phyloP scores from a whole-genome alignment of 139 green algal genomes.

The Coccomyxa sp. region DNA sequence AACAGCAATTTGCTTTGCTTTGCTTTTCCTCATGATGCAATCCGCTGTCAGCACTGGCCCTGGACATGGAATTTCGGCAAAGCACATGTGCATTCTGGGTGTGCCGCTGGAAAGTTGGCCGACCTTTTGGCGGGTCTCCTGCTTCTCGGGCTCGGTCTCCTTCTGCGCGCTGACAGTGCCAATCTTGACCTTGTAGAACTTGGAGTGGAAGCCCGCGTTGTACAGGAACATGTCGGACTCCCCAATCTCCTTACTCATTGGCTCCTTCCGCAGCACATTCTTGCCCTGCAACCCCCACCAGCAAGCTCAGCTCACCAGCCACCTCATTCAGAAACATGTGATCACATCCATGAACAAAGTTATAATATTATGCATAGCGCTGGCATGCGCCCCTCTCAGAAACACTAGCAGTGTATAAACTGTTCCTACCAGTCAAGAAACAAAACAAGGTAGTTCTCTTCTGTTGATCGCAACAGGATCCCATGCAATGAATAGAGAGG shows the following conservation, averaged over 20 bases:
- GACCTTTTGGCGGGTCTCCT: constrained; percentile 85
- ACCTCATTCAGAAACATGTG: not conserved
- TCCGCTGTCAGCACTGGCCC: too few species aligned
- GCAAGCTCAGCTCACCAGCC: not conserved
- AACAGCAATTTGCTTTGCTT: too few species aligned
- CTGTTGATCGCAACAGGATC: not conserved
- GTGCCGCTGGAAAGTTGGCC: too few species aligned
- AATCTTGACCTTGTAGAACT: constrained; percentile 81
- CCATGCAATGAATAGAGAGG: not conserved
- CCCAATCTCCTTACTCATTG: constrained; percentile 76
- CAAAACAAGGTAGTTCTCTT: not conserved
- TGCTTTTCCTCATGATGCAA: too few species aligned
- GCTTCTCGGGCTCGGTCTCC: constrained; percentile 80
- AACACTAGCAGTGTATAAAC: too few species aligned
- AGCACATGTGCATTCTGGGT: too few species aligned
- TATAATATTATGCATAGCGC: too few species aligned
- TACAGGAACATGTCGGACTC: constrained; percentile 84
- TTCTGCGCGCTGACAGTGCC: constrained; percentile 62
- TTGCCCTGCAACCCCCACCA: constrained; percentile 53
- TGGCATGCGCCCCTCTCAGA: too few species aligned
- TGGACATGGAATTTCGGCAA: too few species aligned
- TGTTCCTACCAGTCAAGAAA: too few species aligned
- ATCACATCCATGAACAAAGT: too few species aligned
- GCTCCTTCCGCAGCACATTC: constrained; percentile 88
- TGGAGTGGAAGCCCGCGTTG: constrained; percentile 82